These are phyloP conservation scores for Tolypocladium tropicale DNA, from an alignment of 2,329 filamentous ascomycete genomes.

Conservation along the genomic window DNA sequence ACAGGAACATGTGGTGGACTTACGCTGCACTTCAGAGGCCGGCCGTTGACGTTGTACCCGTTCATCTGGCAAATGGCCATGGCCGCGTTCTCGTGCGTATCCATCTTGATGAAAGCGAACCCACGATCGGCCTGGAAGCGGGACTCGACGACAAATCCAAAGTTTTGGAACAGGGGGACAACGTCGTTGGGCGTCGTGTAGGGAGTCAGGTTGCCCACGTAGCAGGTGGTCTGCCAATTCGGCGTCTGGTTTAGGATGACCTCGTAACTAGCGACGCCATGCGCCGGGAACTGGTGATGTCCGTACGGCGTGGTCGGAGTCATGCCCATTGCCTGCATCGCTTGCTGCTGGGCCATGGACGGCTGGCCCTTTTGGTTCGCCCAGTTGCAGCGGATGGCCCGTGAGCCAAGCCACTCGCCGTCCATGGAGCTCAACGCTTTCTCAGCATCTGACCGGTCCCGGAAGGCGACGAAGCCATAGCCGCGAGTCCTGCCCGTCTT, in stretches of 20 bases:
- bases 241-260: slow-evolving; percentile 94
- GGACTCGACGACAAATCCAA: slow-evolving; percentile 93
- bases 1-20: slow-evolving; percentile 30
- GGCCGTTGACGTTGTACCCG: slow-evolving; percentile 94
- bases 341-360: slow-evolving; percentile 94
- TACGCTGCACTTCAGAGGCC: slow-evolving; percentile 97
- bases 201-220: slow-evolving; percentile 93
- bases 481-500: slow-evolving; percentile 96
- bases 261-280: slow-evolving; percentile 94
- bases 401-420: slow-evolving; percentile 95
- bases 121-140: slow-evolving; percentile 96
- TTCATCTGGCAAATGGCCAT: slow-evolving; percentile 98
- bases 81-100: slow-evolving; percentile 92
- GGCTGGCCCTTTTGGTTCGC: slow-evolving; percentile 99
- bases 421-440: slow-evolving; percentile 97
- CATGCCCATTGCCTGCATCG: slow-evolving; percentile 96
- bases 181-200: slow-evolving; percentile 96
- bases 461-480: slow-evolving; percentile 96
- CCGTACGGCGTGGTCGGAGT: slow-evolving; percentile 93
- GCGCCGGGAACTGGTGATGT: slow-evolving; percentile 94
- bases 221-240: slow-evolving; percentile 96
- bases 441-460: slow-evolving; percentile 86
- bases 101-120: slow-evolving; percentile 99
- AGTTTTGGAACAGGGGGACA: slow-evolving; percentile 97
- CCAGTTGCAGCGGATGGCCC: slow-evolving; percentile 99